Conservation (phyloP, 306 rosid species). For the Vigna nakashimae region DNA sequence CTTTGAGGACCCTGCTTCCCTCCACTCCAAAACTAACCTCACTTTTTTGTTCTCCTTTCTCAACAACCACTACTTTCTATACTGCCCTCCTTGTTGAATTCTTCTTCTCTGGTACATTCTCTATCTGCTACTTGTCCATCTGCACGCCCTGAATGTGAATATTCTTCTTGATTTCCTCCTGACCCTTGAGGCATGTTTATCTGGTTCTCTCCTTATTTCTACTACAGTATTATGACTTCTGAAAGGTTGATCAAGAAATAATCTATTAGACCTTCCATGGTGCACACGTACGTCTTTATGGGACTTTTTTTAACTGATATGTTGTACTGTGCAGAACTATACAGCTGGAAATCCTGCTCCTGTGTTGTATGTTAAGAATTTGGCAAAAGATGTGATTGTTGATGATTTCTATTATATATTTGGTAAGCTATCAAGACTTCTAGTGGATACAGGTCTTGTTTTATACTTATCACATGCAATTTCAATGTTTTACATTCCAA, state of each 20-base stretch:
- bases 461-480: constrained; percentile 16
- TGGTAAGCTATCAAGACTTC: constrained; percentile 62
- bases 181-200: neutral
- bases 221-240: neutral
- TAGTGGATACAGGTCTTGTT: constrained; percentile 18
- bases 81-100: neutral
- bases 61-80: neutral
- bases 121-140: neutral
- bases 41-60: neutral
- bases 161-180: neutral
- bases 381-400: constrained; percentile 83
- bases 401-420: constrained; percentile 85
- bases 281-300: constrained; percentile 22
- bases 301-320: constrained; percentile 43
- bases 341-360: constrained; percentile 83
- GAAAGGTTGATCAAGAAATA: neutral
- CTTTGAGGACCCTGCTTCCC: neutral
- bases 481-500: constrained; percentile 17
- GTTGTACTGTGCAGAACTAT: constrained; percentile 80
- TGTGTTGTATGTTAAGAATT: constrained; percentile 91
- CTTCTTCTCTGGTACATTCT: neutral
- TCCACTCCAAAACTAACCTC: neutral
- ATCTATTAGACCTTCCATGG: constrained; percentile 20
- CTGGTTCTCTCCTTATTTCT: neutral
- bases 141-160: neutral